These are phyloP conservation scores for Talaromyces sp. DNA, from an alignment of 2,329 filamentous ascomycete genomes.

Conservation along the genomic window DNA sequence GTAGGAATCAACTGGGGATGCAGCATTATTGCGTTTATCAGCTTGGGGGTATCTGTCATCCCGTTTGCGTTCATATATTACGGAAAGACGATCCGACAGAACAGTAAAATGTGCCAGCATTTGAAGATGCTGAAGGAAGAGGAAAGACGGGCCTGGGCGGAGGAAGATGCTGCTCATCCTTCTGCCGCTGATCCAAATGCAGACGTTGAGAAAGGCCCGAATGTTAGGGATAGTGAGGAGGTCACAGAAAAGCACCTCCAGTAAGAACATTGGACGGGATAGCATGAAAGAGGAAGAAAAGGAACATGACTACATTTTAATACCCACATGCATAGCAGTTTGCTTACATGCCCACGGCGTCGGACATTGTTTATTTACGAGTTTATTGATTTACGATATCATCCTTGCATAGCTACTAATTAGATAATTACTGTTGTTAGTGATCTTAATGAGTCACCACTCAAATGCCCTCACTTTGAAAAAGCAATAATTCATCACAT, in stretches of 20 bases:
- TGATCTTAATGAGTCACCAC: background rate
- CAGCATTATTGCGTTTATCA: constrained; percentile 37
- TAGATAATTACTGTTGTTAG: background rate
- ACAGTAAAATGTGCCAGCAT: constrained; percentile 40
- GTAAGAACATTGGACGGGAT: background rate
- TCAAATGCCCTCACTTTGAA: background rate
- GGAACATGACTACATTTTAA: background rate
- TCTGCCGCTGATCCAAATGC: background rate
- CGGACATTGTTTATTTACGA: background rate
- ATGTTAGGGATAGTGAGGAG: background rate
- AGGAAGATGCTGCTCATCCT: background rate
- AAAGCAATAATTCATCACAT: background rate
- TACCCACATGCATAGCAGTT: background rate
- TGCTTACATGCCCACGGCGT: background rate
- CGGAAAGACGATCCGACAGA: constrained; percentile 33
- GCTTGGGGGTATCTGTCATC: constrained; percentile 33
- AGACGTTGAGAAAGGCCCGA: background rate
- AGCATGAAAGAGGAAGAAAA: background rate
- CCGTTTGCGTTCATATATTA: constrained; percentile 42
- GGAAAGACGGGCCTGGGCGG: constrained; percentile 20
- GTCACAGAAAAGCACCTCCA: background rate
- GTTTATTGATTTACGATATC: background rate
- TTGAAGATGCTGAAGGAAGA: constrained; percentile 31
- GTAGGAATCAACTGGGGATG: constrained; percentile 42
- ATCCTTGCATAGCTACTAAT: background rate